Conservation (phyloP, 495 filamentous ascomycete genomes). For the Trypethelium eluteriae region DNA sequence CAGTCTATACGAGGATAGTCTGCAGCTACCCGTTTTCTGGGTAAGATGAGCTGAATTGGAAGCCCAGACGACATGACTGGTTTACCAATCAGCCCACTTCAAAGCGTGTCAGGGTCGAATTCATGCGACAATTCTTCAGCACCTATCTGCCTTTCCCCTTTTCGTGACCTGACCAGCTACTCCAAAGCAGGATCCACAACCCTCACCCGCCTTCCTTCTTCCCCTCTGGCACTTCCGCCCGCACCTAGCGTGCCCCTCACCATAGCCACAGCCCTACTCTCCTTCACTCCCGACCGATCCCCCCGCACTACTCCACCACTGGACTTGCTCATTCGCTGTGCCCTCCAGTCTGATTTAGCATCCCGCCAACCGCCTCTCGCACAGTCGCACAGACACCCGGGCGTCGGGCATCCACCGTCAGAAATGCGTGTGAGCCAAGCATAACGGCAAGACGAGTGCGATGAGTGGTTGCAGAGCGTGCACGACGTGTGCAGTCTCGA, state of each 20-base stretch:
- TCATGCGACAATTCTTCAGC: no score
- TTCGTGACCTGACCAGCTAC: no score
- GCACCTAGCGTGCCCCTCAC: conserved; percentile 7
- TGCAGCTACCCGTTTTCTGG: no score
- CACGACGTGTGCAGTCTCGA: conserved; percentile 31
- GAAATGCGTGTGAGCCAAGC: conserved; percentile 28
- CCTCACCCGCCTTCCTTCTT: background rate
- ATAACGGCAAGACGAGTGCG: conserved; percentile 30
- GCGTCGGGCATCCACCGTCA: conserved; percentile 33
- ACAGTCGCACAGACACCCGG: conserved; percentile 35
- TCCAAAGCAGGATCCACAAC: background rate
- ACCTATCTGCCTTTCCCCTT: no score
- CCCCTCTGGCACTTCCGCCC: background rate
- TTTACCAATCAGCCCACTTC: no score
- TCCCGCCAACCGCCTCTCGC: conserved; percentile 25
- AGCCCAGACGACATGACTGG: no score
- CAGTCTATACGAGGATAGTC: no score
- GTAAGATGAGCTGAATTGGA: no score
- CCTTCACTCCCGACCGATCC: conserved; percentile 17
- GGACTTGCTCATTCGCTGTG: conserved; percentile 21
- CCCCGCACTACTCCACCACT: conserved; percentile 21
- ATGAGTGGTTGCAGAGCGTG: conserved; percentile 33
- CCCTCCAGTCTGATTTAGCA: conserved; percentile 17
- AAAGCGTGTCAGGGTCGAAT: no score
- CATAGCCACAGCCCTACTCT: conserved; percentile 21